These are phyloP conservation scores for Chenopodium formosanum DNA, from an alignment of 148 eudicot genomes.

Conservation along the genomic window DNA sequence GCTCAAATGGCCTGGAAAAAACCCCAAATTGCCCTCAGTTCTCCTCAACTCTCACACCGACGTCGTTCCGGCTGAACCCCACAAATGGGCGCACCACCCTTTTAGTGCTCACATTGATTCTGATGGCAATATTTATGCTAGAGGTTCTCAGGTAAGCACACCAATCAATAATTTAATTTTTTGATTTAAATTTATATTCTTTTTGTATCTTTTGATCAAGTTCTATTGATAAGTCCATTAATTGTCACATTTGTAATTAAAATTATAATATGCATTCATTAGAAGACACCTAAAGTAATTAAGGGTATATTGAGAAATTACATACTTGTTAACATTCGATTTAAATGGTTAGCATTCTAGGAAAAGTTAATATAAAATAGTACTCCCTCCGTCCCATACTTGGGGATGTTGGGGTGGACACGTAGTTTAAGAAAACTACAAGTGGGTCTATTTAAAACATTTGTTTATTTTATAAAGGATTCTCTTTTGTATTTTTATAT, in stretches of 20 bases:
- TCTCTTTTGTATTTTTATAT: too few species aligned
- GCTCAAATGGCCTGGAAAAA: conserved; percentile 72
- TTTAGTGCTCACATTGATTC: conserved; percentile 56
- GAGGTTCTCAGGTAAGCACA: conserved; percentile 65
- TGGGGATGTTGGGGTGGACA: too few species aligned
- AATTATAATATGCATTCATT: too few species aligned
- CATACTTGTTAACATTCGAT: too few species aligned
- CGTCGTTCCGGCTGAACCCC: conserved; percentile 76
- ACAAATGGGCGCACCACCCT: conserved; percentile 69
- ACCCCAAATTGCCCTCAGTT: conserved; percentile 52
- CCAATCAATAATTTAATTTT: not conserved
- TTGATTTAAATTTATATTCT: not conserved
- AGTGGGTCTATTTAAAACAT: too few species aligned
- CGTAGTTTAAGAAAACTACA: too few species aligned
- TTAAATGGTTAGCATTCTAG: not conserved
- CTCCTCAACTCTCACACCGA: conserved; percentile 88
- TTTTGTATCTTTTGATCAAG: not conserved
- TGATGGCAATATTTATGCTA: conserved; percentile 58
- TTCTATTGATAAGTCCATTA: not conserved
- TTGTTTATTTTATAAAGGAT: too few species aligned
- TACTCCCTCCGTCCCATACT: too few species aligned
- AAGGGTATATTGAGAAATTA: not conserved
- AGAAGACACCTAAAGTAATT: too few species aligned
- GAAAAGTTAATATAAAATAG: not conserved
- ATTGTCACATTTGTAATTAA: too few species aligned